These are phyloP conservation scores for Climacium dendroides DNA, from an alignment of 225 moss, liverwort and hornwort genomes.

Conservation along the genomic window DNA sequence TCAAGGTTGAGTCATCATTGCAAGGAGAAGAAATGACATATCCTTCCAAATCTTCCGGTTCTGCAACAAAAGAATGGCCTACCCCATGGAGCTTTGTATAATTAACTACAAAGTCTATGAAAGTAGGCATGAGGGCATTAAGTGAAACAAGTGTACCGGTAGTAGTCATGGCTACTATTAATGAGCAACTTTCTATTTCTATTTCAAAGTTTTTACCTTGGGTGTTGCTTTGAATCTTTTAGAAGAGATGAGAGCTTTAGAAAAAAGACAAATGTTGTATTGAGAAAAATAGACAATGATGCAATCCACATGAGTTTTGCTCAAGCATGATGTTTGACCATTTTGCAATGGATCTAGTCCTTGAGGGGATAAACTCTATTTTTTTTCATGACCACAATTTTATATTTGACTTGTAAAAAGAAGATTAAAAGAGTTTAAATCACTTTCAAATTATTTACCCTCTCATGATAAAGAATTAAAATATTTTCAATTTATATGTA, in stretches of 20 bases:
- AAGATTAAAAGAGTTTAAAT: too few relatives aligned
- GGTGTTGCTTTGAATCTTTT: neutral
- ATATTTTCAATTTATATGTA: too few relatives aligned
- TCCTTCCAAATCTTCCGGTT: neutral
- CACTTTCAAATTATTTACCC: too few relatives aligned
- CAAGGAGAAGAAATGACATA: neutral
- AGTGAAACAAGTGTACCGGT: neutral
- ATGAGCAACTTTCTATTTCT: neutral
- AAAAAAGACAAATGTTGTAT: neutral
- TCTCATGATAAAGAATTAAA: too few relatives aligned
- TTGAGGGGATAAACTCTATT: too few relatives aligned
- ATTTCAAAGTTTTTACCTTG: neutral
- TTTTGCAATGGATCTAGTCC: too few relatives aligned
- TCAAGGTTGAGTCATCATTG: accelerated
- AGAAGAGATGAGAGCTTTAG: neutral
- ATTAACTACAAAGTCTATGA: neutral
- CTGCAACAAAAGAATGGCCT: neutral
- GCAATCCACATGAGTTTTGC: accelerated
- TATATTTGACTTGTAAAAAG: too few relatives aligned
- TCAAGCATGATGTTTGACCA: too few relatives aligned
- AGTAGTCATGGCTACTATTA: neutral
- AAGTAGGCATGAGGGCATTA: neutral
- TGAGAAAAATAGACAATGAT: neutral
- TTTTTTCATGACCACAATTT: too few relatives aligned
- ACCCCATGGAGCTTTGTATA: neutral